Percentiles rank a stretch among this genome's conserved stretches.
Conservation (phyloP, 164 flowering plant species). For the Warburgia ugandensis region DNA sequence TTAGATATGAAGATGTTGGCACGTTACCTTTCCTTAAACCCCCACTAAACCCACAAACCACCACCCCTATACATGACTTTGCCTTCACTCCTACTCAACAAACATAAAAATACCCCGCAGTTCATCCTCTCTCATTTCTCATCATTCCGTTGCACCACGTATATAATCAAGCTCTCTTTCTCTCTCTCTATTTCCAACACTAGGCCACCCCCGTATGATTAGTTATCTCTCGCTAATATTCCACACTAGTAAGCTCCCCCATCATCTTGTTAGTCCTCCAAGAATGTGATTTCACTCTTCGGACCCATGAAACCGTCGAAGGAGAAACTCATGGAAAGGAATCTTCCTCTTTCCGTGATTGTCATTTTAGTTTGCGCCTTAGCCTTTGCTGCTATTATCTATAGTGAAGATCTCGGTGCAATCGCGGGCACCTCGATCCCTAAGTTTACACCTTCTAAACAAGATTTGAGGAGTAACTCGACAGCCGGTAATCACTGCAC, state of each 20-base stretch:
- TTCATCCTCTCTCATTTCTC: slow-evolving; percentile 1
- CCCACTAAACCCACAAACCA: background rate
- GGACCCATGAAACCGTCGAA: slow-evolving; percentile 21
- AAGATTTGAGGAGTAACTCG: too few species aligned
- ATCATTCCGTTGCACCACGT: too few species aligned
- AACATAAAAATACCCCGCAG: slow-evolving; percentile 10
- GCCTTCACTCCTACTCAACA: slow-evolving; percentile 79
- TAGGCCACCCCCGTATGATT: background rate
- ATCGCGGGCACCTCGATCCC: slow-evolving; percentile 38
- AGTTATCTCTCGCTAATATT: too few species aligned
- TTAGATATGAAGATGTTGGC: slow-evolving; percentile 30
- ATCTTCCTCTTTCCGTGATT: slow-evolving; percentile 42
- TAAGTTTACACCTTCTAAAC: slow-evolving; percentile 36
- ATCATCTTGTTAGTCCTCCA: too few species aligned
- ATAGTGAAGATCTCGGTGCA: slow-evolving; percentile 43
- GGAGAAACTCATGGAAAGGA: too few species aligned
- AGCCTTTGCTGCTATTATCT: slow-evolving; percentile 44
- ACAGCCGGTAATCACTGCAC: too few species aligned
- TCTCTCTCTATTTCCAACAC: too few species aligned
- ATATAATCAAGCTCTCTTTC: too few species aligned
- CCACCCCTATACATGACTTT: slow-evolving; percentile 33
- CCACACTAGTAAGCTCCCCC: too few species aligned
- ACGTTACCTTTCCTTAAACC: slow-evolving; percentile 27
- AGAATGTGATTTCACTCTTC: background rate
- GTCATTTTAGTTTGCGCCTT: slow-evolving; percentile 32